Percentiles rank a stretch among this genome's conserved stretches.
Conservation (phyloP, 345 rosid genomes). For the Populus simonii region DNA sequence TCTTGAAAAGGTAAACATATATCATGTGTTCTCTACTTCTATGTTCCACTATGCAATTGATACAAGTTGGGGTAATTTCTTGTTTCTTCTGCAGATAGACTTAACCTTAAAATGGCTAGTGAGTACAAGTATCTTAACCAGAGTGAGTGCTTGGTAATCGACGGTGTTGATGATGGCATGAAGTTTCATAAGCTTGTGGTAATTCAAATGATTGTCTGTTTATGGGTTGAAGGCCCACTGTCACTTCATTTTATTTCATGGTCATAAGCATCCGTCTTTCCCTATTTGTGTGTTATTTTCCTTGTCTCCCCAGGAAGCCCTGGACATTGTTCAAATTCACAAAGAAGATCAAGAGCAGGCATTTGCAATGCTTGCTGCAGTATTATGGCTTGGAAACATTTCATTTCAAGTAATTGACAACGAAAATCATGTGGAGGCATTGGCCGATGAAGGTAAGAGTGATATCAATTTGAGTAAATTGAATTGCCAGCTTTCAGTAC, state of each 20-base stretch:
- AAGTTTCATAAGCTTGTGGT: slow-evolving; percentile 72
- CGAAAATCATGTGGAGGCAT: slow-evolving; percentile 84
- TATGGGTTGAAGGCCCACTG: slow-evolving; percentile 7
- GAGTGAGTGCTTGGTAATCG: slow-evolving; percentile 71
- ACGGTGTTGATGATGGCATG: slow-evolving; percentile 72
- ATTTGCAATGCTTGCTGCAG: slow-evolving; percentile 82
- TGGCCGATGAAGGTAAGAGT: slow-evolving; percentile 69
- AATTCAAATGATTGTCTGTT: slow-evolving; percentile 22
- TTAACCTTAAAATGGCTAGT: slow-evolving; percentile 71
- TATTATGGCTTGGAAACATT: slow-evolving; percentile 88
- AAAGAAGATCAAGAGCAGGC: slow-evolving; percentile 72
- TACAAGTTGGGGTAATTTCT: not conserved
- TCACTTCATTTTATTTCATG: slow-evolving; percentile 2
- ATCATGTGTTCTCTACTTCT: not conserved
- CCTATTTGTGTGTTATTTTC: slow-evolving; percentile 14
- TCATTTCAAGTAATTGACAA: slow-evolving; percentile 65
- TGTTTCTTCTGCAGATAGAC: slow-evolving; percentile 50
- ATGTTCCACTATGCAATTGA: not conserved
- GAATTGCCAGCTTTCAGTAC: not conserved
- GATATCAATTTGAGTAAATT: not conserved
- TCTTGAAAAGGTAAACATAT: slow-evolving; percentile 3
- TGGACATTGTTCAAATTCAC: slow-evolving; percentile 62
- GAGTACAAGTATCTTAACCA: slow-evolving; percentile 86
- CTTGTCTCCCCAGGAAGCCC: slow-evolving; percentile 58
- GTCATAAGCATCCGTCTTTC: not conserved